These are phyloP conservation scores for Phymatotrichopsis omnivora DNA, from an alignment of 2,329 filamentous ascomycete genomes.

Conservation along the genomic window DNA sequence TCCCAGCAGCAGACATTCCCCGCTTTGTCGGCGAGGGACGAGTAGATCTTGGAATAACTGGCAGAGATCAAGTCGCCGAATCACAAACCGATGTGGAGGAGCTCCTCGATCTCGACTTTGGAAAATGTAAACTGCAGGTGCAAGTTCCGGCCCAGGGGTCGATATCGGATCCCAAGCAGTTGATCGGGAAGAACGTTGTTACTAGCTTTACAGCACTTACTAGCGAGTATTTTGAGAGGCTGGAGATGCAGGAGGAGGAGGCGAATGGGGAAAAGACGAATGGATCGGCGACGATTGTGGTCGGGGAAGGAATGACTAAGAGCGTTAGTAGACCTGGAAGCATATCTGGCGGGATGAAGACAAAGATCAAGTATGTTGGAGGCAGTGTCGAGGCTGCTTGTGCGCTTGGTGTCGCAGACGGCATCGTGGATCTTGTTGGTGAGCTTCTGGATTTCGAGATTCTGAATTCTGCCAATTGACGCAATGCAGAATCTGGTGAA, in stretches of 20 bases:
- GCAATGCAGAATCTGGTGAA: conserved; percentile 94
- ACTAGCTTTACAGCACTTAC: conserved; percentile 88
- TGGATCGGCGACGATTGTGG: conserved; percentile 28
- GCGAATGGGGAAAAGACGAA: conserved; percentile 37
- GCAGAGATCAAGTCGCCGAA: conserved; percentile 67
- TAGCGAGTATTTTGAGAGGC: conserved; percentile 67
- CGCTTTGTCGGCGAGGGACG: conserved; percentile 93
- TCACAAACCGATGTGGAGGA: conserved; percentile 57
- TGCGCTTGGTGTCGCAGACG: conserved; percentile 87
- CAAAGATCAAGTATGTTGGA: conserved; percentile 86
- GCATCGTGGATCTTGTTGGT: conserved; percentile 96
- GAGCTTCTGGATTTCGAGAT: conserved; percentile 37
- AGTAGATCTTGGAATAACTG: conserved; percentile 90
- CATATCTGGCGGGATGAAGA: conserved; percentile 50
- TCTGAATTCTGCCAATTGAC: conserved; percentile 10
- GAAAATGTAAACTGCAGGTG: conserved; percentile 86
- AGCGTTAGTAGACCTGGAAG: neutral
- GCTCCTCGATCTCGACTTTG: conserved; percentile 83
- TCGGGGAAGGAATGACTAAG: conserved; percentile 2
- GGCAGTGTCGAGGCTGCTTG: conserved; percentile 97
- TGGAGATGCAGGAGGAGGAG: conserved; percentile 48
- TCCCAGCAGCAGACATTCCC: conserved; percentile 92
- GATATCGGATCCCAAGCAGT: conserved; percentile 58
- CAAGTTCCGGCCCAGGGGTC: conserved; percentile 82
- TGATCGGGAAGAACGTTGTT: conserved; percentile 86